Percentiles rank a stretch among this genome's conserved stretches.
Evolutionary conservation across 2,329 filamentous ascomycete genomes (phyloP).

Genomic region (Exutisphaerella laricina): DNA sequence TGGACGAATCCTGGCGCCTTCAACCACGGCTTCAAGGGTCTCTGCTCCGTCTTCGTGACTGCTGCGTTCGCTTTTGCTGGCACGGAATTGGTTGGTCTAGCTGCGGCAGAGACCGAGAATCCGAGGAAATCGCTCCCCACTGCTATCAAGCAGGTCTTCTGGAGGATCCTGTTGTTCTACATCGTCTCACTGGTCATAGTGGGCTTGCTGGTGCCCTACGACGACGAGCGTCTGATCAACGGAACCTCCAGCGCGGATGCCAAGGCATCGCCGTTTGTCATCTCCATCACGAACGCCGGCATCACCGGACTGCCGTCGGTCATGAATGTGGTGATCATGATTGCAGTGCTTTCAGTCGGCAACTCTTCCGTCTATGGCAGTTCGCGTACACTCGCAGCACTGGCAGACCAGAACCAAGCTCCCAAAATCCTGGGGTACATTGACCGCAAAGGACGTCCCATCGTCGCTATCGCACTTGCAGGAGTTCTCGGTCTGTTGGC

Average conservation of each 20-base stretch:
- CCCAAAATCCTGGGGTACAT: conserved; percentile 57
- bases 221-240: conserved; percentile 34
- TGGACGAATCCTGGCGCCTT: conserved; percentile 36
- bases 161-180: conserved; percentile 34
- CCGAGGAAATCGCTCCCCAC: conserved; percentile 42
- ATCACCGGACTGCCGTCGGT: conserved; percentile 57
- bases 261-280: conserved; percentile 58
- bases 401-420: conserved; percentile 62
- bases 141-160: conserved; percentile 34
- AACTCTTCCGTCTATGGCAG: conserved; percentile 54
- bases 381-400: conserved; percentile 79
- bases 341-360: conserved; percentile 55
- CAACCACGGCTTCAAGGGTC: conserved; percentile 57
- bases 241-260: conserved; percentile 32
- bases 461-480: conserved; percentile 62
- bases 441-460: conserved; percentile 74
- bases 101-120: conserved; percentile 49
- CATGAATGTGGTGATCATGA: conserved; percentile 62
- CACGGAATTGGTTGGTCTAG: conserved; percentile 58
- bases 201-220: conserved; percentile 32
- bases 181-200: conserved; percentile 32
- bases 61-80: conserved; percentile 59
- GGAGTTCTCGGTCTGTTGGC: conserved; percentile 66
- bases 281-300: conserved; percentile 57
- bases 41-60: conserved; percentile 60